A percentile compares a stretch with the other conserved stretches of the same genome.
Evolutionary conservation across 345 rosid species (phyloP).

Genomic region (Excoecaria agallocha): DNA sequence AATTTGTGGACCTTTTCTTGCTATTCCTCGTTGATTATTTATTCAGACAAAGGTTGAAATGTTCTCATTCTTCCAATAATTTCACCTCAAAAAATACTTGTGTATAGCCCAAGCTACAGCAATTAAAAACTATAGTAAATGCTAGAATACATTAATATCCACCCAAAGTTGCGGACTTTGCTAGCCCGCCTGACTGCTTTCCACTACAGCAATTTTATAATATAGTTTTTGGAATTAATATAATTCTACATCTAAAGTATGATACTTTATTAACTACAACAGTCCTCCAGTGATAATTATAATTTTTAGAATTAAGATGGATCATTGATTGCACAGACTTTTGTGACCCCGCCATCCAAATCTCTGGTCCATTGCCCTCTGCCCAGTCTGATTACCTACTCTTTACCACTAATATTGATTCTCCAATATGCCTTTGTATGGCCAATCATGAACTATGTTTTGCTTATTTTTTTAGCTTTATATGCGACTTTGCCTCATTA

Average conservation of each 20-base stretch:
- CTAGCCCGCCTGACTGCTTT: constrained; percentile 18
- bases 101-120: neutral
- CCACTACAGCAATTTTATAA: constrained; percentile 17
- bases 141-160: neutral
- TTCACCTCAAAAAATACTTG: neutral
- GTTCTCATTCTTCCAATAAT: neutral
- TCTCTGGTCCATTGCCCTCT: constrained; percentile 12
- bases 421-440: constrained; percentile 7
- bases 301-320: neutral
- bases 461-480: neutral
- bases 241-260: neutral
- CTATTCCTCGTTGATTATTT: neutral
- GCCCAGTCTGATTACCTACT: constrained; percentile 16
- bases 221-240: neutral
- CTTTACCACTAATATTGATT: constrained; percentile 15
- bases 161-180: constrained; percentile 3
- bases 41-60: neutral
- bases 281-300: neutral
- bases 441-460: neutral
- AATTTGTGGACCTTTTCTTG: neutral
- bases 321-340: constrained; percentile 9
- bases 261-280: neutral
- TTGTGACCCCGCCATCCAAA: constrained; percentile 17
- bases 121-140: neutral
- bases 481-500: constrained; percentile 1